phyloP scores from a whole-genome alignment of 805 yeast species.

The Wickerhamomyces chambardii region DNA sequence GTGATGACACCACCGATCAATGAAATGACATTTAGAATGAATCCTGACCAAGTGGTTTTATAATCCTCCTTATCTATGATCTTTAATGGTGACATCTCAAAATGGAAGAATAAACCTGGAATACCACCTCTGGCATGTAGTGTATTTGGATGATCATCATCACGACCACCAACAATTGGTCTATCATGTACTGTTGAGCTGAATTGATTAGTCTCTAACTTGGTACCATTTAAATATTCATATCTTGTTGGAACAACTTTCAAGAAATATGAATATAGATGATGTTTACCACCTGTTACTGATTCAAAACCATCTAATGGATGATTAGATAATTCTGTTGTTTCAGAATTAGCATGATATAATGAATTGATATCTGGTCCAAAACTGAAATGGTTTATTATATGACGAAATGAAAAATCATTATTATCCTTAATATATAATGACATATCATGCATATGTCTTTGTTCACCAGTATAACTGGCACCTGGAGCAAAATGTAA shows the following conservation, averaged over 20 bases:
- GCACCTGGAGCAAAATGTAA: constrained; percentile 96
- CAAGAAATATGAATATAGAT: constrained; percentile 67
- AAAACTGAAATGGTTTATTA: constrained; percentile 73
- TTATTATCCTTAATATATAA: constrained; percentile 47
- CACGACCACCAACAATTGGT: constrained; percentile 79
- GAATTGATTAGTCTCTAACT: constrained; percentile 80
- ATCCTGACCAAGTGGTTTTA: constrained; percentile 70
- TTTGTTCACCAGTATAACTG: constrained; percentile 45
- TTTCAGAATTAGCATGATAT: constrained; percentile 10
- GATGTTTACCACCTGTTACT: constrained; percentile 38
- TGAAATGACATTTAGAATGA: constrained; percentile 73
- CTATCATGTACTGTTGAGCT: constrained; percentile 84
- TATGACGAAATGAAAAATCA: constrained; percentile 69
- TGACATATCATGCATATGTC: constrained; percentile 82
- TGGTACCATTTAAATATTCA: constrained; percentile 48
- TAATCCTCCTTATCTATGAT: constrained; percentile 74
- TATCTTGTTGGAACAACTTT: constrained; percentile 88
- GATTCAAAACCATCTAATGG: constrained; percentile 56
- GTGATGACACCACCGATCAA: constrained; percentile 92
- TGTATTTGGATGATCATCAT: constrained; percentile 85
- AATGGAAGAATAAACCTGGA: constrained; percentile 82
- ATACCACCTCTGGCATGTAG: constrained; percentile 76
- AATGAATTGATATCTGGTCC: constrained; percentile 45
- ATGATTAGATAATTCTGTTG: constrained; percentile 37
- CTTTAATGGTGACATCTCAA: constrained; percentile 90